Percentiles rank a stretch among this genome's conserved stretches.
Evolutionary conservation across 2,329 filamentous ascomycete genomes (phyloP).

Genomic region (Fusarium nanum): DNA sequence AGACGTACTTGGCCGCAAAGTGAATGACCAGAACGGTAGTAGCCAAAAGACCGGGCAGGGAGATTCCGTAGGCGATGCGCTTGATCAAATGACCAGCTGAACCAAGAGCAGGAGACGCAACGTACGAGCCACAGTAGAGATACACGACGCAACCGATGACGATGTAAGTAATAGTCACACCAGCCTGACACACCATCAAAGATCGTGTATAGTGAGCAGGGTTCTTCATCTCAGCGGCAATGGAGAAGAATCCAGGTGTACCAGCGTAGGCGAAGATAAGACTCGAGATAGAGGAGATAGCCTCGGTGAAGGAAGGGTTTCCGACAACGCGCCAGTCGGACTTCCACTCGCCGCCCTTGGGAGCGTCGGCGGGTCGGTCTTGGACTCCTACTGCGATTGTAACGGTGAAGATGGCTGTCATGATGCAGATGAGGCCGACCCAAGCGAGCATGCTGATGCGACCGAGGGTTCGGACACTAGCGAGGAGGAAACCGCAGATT

Average conservation of each 20-base stretch:
- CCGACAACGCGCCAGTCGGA: slow-evolving; percentile 49
- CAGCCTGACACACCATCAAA: slow-evolving; percentile 44
- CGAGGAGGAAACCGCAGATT: slow-evolving; percentile 47
- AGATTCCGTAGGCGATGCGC: slow-evolving; percentile 57
- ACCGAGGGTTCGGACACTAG: slow-evolving; percentile 50
- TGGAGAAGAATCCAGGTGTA: slow-evolving; percentile 51
- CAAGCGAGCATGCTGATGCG: slow-evolving; percentile 51
- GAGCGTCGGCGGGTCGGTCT: slow-evolving; percentile 33
- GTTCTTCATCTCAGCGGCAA: slow-evolving; percentile 50
- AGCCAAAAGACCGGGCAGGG: slow-evolving; percentile 48
- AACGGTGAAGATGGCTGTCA: slow-evolving; percentile 40
- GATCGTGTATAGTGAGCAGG: slow-evolving; percentile 45
- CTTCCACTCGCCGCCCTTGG: slow-evolving; percentile 40
- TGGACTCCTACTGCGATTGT: slow-evolving; percentile 41
- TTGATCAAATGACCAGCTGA: slow-evolving; percentile 57
- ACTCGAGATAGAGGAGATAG: slow-evolving; percentile 44
- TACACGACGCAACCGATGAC: slow-evolving; percentile 57
- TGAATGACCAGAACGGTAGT: slow-evolving; percentile 46
- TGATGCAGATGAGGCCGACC: slow-evolving; percentile 40
- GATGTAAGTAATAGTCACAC: slow-evolving; percentile 50
- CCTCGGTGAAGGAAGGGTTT: slow-evolving; percentile 49
- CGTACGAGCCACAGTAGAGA: slow-evolving; percentile 59
- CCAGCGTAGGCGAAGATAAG: slow-evolving; percentile 55
- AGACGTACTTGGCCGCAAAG: slow-evolving; percentile 36
- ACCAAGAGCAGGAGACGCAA: slow-evolving; percentile 60